These are phyloP conservation scores for Scheffersomyces illinoinensis DNA, from an alignment of 1,139 yeast species.

Conservation along the genomic window DNA sequence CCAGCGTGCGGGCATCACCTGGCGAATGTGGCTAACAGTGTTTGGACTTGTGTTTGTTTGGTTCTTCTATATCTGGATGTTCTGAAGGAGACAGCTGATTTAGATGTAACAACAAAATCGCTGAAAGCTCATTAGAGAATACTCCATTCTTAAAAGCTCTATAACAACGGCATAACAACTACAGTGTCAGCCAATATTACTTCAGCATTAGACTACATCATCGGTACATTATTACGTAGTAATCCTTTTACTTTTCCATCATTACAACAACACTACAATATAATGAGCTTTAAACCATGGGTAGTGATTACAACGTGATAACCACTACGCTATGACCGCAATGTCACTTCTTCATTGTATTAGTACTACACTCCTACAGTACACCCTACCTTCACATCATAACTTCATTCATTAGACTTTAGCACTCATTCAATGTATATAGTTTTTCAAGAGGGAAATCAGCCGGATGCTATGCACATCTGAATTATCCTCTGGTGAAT, in stretches of 20 bases:
- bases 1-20: conserved; percentile 74
- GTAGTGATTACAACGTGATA: background rate
- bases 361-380: background rate
- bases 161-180: background rate
- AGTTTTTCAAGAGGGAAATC: conserved; percentile 10
- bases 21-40: conserved; percentile 76
- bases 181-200: background rate
- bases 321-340: background rate
- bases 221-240: background rate
- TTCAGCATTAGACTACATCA: background rate
- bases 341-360: background rate
- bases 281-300: background rate
- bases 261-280: background rate
- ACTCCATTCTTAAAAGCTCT: background rate
- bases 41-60: conserved; percentile 61
- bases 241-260: no score
- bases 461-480: conserved; percentile 11
- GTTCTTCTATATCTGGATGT: conserved; percentile 84
- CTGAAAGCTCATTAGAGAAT: background rate
- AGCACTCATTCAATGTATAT: background rate
- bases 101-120: background rate
- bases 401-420: background rate
- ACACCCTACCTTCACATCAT: background rate
- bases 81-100: conserved; percentile 19
- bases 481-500: conserved; percentile 3